Evolutionary conservation across 495 filamentous ascomycete genomes (phyloP).

Genomic region (Margaritispora aquatica): DNA sequence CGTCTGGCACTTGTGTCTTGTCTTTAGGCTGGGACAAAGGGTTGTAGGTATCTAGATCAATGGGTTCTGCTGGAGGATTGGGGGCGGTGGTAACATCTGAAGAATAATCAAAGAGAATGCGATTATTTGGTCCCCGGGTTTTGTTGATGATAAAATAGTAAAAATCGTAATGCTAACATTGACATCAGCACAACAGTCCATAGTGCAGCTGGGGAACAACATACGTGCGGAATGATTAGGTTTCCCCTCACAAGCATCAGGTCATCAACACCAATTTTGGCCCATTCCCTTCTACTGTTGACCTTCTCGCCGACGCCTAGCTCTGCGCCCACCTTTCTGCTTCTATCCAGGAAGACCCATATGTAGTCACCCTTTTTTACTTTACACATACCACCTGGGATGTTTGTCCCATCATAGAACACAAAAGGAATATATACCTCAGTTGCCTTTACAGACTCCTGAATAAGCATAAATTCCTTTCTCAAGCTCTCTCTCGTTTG

Average conservation of each 20-base stretch:
- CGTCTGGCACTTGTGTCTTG: slow-evolving; percentile 27
- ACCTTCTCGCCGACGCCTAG: slow-evolving; percentile 62
- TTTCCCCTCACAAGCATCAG: slow-evolving; percentile 89
- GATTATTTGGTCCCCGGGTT: slow-evolving; percentile 61
- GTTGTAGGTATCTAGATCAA: slow-evolving; percentile 29
- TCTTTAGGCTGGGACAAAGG: slow-evolving; percentile 38
- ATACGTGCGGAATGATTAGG: slow-evolving; percentile 90
- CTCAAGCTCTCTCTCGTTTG: slow-evolving; percentile 75
- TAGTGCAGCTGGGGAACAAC: slow-evolving; percentile 33
- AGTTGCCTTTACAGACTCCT: slow-evolving; percentile 81
- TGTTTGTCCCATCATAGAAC: slow-evolving; percentile 97
- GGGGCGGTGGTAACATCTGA: slow-evolving; percentile 37
- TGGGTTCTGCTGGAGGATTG: neutral
- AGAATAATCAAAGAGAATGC: slow-evolving; percentile 71
- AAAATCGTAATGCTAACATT: slow-evolving; percentile 80
- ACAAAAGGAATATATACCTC: slow-evolving; percentile 93
- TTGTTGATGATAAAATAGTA: slow-evolving; percentile 95
- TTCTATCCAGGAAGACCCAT: slow-evolving; percentile 88
- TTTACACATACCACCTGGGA: slow-evolving; percentile 71
- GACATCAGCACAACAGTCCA: neutral
- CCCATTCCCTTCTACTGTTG: slow-evolving; percentile 77
- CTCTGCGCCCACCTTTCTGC: slow-evolving; percentile 82
- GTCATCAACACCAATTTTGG: slow-evolving; percentile 91
- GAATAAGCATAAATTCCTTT: slow-evolving; percentile 76
- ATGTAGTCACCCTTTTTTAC: slow-evolving; percentile 90